Percentiles rank a stretch among this genome's conserved stretches.
Evolutionary conservation across 768 basidiomycete species (phyloP).

Genomic region (Steccherinum ochraceum): DNA sequence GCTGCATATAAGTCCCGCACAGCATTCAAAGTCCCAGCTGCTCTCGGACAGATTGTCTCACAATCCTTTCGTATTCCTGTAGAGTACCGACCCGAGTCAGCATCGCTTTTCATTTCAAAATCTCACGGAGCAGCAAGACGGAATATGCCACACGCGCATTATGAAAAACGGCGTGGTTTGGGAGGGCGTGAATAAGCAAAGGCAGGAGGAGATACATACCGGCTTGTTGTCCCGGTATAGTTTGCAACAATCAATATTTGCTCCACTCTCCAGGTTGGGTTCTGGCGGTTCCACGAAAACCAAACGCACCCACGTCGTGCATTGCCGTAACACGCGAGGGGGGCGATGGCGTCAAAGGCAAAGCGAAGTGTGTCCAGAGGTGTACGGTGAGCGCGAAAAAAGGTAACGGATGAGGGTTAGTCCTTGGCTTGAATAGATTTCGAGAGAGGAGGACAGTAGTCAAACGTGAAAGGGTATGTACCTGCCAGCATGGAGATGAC

Average conservation of each 20-base stretch:
- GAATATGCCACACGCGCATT: too few relatives aligned
- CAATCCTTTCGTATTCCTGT: conserved; percentile 83
- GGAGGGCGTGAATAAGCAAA: neutral
- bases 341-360: neutral
- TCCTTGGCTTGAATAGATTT: too few relatives aligned
- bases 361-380: too few relatives aligned
- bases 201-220: conserved; percentile 24
- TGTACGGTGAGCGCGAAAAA: too few relatives aligned
- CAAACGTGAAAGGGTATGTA: conserved; percentile 25
- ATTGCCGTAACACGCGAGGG: too few relatives aligned
- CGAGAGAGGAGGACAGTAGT: neutral
- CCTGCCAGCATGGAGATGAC: conserved; percentile 97
- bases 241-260: conserved; percentile 97
- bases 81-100: conserved; percentile 1
- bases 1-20: too few relatives aligned
- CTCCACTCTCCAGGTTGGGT: conserved; percentile 95
- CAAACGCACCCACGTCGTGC: neutral
- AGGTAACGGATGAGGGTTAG: too few relatives aligned
- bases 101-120: too few relatives aligned
- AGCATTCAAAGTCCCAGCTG: conserved; percentile 72
- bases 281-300: conserved; percentile 36
- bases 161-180: too few relatives aligned
- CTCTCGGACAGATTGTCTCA: conserved; percentile 75
- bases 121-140: neutral
- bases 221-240: conserved; percentile 83